Percentiles rank a stretch among this genome's conserved stretches.
These are phyloP conservation scores for Vigna mungo DNA, from an alignment of 306 rosid species.

Conservation along the genomic window DNA sequence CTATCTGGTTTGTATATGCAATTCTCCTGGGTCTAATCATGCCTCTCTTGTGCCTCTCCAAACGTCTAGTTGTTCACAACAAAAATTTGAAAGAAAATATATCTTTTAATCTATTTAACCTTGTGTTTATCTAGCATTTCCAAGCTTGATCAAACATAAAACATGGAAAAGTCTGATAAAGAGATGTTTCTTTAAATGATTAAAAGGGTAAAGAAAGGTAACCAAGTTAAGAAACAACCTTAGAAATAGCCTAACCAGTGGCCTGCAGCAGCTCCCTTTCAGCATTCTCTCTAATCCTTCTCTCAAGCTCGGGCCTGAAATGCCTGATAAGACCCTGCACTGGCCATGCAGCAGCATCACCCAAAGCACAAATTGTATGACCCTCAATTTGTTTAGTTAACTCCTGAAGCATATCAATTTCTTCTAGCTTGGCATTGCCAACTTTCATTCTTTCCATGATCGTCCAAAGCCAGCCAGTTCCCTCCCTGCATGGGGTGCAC, in stretches of 20 bases:
- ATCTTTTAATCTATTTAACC: constrained; percentile 1
- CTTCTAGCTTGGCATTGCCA: constrained; percentile 97
- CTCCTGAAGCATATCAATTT: constrained; percentile 99
- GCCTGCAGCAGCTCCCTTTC: constrained; percentile 90
- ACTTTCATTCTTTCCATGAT: constrained; percentile 97
- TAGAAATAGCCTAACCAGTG: constrained; percentile 63
- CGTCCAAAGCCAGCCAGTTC: constrained; percentile 99
- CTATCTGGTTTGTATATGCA: not conserved
- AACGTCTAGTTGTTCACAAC: constrained; percentile 28
- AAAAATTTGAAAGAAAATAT: constrained; percentile 29
- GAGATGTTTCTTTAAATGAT: constrained; percentile 19
- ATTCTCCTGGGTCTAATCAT: constrained; percentile 5
- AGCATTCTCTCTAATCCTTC: constrained; percentile 91
- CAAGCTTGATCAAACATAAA: constrained; percentile 7
- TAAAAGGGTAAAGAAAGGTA: constrained; percentile 20
- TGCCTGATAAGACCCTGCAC: constrained; percentile 99
- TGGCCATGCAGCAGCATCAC: constrained; percentile 99
- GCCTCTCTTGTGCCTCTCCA: constrained; percentile 6
- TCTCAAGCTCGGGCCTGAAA: constrained; percentile 98
- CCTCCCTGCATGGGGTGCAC: constrained; percentile 99
- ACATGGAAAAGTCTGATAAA: constrained; percentile 31
- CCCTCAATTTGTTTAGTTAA: constrained; percentile 98
- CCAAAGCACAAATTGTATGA: constrained; percentile 97
- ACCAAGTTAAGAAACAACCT: constrained; percentile 52
- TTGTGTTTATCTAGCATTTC: constrained; percentile 14